Conservation (phyloP, 495 filamentous ascomycete genomes). For the Tuber microsphaerosporum region DNA sequence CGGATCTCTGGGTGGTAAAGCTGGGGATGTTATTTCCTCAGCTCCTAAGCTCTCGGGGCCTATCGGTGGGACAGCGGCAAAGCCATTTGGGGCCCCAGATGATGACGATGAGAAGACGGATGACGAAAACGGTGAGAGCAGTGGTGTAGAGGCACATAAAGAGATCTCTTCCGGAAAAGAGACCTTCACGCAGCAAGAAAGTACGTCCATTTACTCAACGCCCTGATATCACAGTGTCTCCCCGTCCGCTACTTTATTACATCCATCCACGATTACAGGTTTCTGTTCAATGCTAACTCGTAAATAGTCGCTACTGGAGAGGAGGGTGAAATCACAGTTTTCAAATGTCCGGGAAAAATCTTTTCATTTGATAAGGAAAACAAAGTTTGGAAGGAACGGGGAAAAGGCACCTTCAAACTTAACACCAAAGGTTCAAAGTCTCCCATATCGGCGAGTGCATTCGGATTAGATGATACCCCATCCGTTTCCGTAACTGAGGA, state of each 20-base stretch:
- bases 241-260: constrained; percentile 3
- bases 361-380: constrained; percentile 53
- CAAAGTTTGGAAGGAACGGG: constrained; percentile 64
- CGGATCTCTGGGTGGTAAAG: constrained; percentile 28
- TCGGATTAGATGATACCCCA: constrained; percentile 19
- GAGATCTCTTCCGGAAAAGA: constrained; percentile 48
- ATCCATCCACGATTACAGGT: not conserved
- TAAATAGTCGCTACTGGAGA: constrained; percentile 60
- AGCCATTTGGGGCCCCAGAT: constrained; percentile 53
- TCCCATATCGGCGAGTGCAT: constrained; percentile 8
- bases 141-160: constrained; percentile 48
- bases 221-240: not conserved
- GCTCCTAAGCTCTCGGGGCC: constrained; percentile 40
- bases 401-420: constrained; percentile 59
- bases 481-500: constrained; percentile 33
- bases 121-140: constrained; percentile 46
- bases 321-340: constrained; percentile 46
- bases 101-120: constrained; percentile 46
- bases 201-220: constrained; percentile 43
- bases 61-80: constrained; percentile 47
- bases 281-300: constrained; percentile 35
- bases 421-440: constrained; percentile 48
- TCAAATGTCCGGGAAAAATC: constrained; percentile 58
- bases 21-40: constrained; percentile 36
- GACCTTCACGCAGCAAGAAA: constrained; percentile 54